These are phyloP conservation scores for Aspergillus awamori DNA, from an alignment of 2,329 filamentous ascomycete species.

Conservation along the genomic window DNA sequence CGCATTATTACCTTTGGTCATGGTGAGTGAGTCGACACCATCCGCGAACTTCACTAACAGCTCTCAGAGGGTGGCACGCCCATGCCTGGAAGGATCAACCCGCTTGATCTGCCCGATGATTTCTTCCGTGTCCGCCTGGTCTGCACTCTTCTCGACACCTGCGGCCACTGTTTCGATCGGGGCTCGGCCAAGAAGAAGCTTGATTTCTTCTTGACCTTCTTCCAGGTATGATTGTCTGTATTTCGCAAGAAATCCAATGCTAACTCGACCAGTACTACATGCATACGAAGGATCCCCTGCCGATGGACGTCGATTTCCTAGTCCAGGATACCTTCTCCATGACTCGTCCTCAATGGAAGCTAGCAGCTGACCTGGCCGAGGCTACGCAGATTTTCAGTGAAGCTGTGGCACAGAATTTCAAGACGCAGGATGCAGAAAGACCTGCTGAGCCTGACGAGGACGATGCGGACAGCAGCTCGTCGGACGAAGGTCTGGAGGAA, in stretches of 20 bases:
- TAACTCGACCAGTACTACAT: constrained; percentile 76
- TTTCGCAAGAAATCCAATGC: not conserved
- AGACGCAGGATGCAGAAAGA: constrained; percentile 72
- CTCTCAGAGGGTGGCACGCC: constrained; percentile 71
- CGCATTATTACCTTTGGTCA: constrained; percentile 93
- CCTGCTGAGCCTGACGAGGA: constrained; percentile 74
- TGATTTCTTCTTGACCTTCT: constrained; percentile 95
- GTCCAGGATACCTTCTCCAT: constrained; percentile 88
- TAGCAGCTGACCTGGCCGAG: constrained; percentile 78
- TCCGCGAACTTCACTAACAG: not conserved
- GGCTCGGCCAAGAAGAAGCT: constrained; percentile 94
- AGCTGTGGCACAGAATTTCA: constrained; percentile 88
- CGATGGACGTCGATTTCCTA: constrained; percentile 97
- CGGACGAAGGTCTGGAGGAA: constrained; percentile 74
- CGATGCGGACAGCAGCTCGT: constrained; percentile 67
- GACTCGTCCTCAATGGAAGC: constrained; percentile 89
- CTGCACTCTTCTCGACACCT: constrained; percentile 88
- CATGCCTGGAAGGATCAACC: constrained; percentile 72
- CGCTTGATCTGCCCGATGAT: constrained; percentile 86
- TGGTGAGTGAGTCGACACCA: constrained; percentile 49
- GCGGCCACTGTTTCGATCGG: constrained; percentile 93
- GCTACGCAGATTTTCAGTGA: constrained; percentile 81
- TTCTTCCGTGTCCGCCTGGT: constrained; percentile 93
- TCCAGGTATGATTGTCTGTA: constrained; percentile 64
- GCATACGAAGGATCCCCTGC: constrained; percentile 81